A percentile compares a stretch with the other conserved stretches of the same genome.
phyloP scores from a whole-genome alignment of 306 rosid genomes.

The Pterocarpus macrocarpus region DNA sequence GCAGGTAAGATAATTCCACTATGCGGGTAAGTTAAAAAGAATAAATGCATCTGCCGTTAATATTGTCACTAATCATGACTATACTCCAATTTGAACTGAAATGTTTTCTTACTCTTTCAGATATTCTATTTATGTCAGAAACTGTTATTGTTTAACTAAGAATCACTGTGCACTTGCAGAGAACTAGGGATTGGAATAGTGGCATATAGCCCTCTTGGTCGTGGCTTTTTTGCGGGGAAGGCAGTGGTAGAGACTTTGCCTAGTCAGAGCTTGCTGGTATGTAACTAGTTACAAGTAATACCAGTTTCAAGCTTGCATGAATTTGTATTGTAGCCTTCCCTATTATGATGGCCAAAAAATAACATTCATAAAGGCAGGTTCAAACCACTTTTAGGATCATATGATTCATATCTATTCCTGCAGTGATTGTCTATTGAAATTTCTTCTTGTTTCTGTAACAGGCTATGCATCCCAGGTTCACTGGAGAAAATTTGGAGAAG shows the following conservation, averaged over 20 bases:
- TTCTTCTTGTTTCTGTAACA: constrained; percentile 41
- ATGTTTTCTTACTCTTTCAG: constrained; percentile 10
- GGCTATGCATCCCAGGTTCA: constrained; percentile 75
- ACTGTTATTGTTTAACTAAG: constrained; percentile 3
- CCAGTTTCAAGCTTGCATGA: constrained; percentile 13
- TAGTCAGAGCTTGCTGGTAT: constrained; percentile 66
- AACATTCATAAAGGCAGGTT: constrained; percentile 4
- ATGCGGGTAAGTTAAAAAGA: constrained; percentile 58
- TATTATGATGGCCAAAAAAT: constrained; percentile 9
- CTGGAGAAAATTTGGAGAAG: constrained; percentile 70
- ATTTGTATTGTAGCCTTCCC: constrained; percentile 20
- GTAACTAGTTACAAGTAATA: constrained; percentile 23
- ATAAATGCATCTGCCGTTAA: neutral
- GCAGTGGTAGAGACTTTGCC: constrained; percentile 68
- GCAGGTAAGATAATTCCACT: constrained; percentile 79
- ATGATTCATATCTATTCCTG: constrained; percentile 23
- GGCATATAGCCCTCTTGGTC: constrained; percentile 78
- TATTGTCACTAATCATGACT: constrained; percentile 3
- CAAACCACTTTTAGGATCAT: neutral
- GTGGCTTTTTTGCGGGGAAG: constrained; percentile 81
- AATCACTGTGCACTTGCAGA: constrained; percentile 44
- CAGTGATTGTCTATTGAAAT: constrained; percentile 24
- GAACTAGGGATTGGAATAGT: constrained; percentile 82
- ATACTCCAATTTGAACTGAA: constrained; percentile 5
- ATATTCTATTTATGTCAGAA: constrained; percentile 11